Conservation (phyloP, 2,329 filamentous ascomycete genomes). For the Cladosporium cucumerinum region DNA sequence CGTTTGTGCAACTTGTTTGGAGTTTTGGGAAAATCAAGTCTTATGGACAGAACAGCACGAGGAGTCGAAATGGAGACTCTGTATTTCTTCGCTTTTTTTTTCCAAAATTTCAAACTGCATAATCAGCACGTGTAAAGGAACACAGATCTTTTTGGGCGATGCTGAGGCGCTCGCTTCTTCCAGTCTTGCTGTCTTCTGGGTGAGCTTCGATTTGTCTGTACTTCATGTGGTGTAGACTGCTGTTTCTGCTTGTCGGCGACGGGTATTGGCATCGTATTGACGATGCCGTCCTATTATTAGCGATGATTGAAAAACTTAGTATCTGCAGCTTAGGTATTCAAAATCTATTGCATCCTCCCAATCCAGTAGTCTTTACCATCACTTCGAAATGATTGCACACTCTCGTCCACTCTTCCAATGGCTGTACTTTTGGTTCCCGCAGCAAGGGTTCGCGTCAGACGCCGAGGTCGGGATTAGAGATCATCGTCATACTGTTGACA, state of each 20-base stretch:
- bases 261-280: background rate
- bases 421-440: background rate
- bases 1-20: background rate
- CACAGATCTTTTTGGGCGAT: background rate
- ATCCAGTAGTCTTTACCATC: background rate
- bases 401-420: background rate
- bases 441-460: conserved; percentile 3
- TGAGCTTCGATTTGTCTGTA: background rate
- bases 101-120: background rate
- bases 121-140: background rate
- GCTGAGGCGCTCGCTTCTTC: background rate
- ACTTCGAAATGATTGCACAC: background rate
- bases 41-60: background rate
- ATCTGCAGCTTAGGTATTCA: background rate
- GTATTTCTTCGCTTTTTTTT: background rate
- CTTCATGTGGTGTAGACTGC: background rate
- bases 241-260: background rate
- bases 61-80: background rate
- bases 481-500: conserved; percentile 12
- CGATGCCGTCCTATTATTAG: background rate
- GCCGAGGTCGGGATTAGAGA: conserved; percentile 5
- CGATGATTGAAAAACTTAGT: background rate
- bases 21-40: background rate
- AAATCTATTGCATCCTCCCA: background rate
- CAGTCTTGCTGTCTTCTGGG: background rate